These are phyloP conservation scores for Penicillium sp. DNA, from an alignment of 2,329 filamentous ascomycete species.

Conservation along the genomic window DNA sequence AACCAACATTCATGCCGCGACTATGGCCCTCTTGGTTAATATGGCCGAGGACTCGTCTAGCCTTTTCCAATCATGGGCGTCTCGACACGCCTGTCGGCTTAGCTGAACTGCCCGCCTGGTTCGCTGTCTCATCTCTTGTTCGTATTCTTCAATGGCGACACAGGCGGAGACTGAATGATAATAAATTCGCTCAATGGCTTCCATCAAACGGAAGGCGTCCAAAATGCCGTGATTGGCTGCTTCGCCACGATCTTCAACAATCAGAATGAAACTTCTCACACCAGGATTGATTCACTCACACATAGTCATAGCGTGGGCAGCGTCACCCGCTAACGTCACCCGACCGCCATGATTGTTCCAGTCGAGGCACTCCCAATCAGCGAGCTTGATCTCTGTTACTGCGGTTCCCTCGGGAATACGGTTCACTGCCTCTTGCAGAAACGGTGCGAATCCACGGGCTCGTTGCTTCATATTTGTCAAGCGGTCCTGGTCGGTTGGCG, in stretches of 20 bases:
- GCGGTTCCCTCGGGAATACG: slow-evolving; percentile 28
- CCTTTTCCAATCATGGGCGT: slow-evolving; percentile 35
- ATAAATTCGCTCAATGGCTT: slow-evolving; percentile 20
- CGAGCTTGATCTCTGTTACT: slow-evolving; percentile 31
- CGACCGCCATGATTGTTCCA: slow-evolving; percentile 34
- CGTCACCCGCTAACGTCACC: slow-evolving; percentile 34
- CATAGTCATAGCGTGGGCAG: slow-evolving; percentile 37
- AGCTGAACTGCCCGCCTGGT: slow-evolving; percentile 32
- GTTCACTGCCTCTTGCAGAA: slow-evolving; percentile 24
- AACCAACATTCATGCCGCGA: background rate
- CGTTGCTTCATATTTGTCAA: slow-evolving; percentile 45
- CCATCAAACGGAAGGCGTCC: slow-evolving; percentile 25
- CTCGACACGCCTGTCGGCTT: slow-evolving; percentile 37
- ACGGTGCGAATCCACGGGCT: slow-evolving; percentile 23
- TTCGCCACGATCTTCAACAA: slow-evolving; percentile 29
- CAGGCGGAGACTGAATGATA: slow-evolving; percentile 1
- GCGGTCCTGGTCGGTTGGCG: slow-evolving; percentile 31
- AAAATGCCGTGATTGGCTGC: slow-evolving; percentile 36
- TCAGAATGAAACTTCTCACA: background rate
- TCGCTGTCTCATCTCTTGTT: slow-evolving; percentile 33
- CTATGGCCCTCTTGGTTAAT: slow-evolving; percentile 24
- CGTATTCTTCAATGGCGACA: slow-evolving; percentile 28
- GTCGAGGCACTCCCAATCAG: slow-evolving; percentile 29
- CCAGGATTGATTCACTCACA: slow-evolving; percentile 18
- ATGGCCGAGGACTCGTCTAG: slow-evolving; percentile 32